These are phyloP conservation scores for Boletus huronensis DNA, from an alignment of 768 basidiomycete species.

Conservation along the genomic window DNA sequence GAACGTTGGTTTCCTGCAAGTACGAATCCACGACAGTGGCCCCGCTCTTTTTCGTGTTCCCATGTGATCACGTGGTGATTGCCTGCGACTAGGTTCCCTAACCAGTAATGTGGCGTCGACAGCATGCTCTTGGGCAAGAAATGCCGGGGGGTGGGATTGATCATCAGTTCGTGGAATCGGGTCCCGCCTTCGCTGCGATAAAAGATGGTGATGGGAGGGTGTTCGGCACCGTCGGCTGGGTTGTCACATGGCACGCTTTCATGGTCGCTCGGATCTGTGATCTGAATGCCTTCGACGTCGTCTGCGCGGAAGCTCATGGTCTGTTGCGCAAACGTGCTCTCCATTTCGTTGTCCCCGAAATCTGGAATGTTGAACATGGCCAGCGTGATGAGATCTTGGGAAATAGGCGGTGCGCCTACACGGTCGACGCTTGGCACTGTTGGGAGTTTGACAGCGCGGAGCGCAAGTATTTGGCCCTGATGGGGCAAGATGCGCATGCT, in stretches of 20 bases:
- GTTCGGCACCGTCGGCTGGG: conserved; percentile 20
- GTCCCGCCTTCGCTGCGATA: conserved; percentile 30
- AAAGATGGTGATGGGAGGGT: conserved; percentile 34
- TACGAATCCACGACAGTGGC: conserved; percentile 28
- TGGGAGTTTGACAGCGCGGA: conserved; percentile 39
- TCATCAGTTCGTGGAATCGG: conserved; percentile 28
- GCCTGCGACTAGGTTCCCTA: conserved; percentile 24
- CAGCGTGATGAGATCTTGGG: conserved; percentile 29
- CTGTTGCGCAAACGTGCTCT: conserved; percentile 24
- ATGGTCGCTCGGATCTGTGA: conserved; percentile 28
- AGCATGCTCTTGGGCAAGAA: conserved; percentile 23
- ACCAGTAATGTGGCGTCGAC: conserved; percentile 28
- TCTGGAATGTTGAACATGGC: conserved; percentile 32
- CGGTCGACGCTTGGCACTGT: neutral
- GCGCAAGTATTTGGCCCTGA: conserved; percentile 49
- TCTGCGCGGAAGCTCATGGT: conserved; percentile 31
- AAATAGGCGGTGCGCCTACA: conserved; percentile 13
- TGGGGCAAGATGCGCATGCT: conserved; percentile 50
- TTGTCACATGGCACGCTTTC: conserved; percentile 18
- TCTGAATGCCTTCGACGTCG: conserved; percentile 34
- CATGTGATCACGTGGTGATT: conserved; percentile 27
- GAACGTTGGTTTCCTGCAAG: conserved; percentile 33
- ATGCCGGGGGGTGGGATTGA: conserved; percentile 26
- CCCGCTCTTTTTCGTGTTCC: conserved; percentile 23
- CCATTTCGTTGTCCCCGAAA: conserved; percentile 29